Conservation (phyloP, 192 early-diverging fungal species). For the Spinellus fusiger region DNA sequence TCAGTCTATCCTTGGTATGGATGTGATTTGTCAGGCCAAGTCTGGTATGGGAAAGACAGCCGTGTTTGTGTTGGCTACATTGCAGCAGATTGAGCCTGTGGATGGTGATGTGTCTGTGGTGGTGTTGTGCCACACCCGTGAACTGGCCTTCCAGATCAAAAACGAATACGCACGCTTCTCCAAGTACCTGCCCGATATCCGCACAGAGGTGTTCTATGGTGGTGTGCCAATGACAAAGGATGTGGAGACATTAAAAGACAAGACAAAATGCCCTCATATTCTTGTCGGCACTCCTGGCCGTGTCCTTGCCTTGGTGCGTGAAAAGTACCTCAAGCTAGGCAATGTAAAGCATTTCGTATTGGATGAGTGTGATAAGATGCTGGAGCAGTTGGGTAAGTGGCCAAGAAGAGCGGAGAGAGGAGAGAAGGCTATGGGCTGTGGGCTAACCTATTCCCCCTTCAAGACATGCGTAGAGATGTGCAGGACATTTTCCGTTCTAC, state of each 20-base stretch:
- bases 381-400: constrained; percentile 85
- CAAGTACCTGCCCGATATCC: constrained; percentile 91
- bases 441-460: not conserved
- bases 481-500: constrained; percentile 94
- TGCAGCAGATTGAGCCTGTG: constrained; percentile 87
- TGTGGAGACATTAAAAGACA: constrained; percentile 69
- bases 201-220: constrained; percentile 92
- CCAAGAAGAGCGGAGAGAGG: no score
- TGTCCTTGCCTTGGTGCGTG: constrained; percentile 77
- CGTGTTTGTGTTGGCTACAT: constrained; percentile 91
- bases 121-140: constrained; percentile 96
- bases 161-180: constrained; percentile 95
- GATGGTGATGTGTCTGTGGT: constrained; percentile 81
- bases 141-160: constrained; percentile 97
- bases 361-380: constrained; percentile 98
- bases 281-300: constrained; percentile 98
- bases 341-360: constrained; percentile 96
- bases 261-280: constrained; percentile 91
- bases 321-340: constrained; percentile 73
- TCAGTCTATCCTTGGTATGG: constrained; percentile 93
- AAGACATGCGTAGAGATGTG: constrained; percentile 97
- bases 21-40: constrained; percentile 98
- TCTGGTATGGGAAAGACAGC: constrained; percentile 99
- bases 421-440: not conserved
- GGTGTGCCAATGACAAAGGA: constrained; percentile 76